Conservation (phyloP, 2,329 filamentous ascomycete genomes). For the Colletotrichum sp. region DNA sequence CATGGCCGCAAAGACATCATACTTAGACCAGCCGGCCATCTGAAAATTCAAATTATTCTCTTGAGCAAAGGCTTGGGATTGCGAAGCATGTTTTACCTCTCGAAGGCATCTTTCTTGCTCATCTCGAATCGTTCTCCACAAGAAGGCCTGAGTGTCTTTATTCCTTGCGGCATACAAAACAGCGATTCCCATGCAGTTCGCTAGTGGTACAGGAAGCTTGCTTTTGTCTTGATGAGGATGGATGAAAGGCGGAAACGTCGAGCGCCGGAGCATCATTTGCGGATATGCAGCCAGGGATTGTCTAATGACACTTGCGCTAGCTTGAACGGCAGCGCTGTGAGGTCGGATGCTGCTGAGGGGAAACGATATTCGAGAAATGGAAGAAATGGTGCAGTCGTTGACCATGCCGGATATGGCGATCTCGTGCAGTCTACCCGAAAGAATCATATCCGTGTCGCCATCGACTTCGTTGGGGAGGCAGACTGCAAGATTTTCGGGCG, state of each 20-base stretch:
- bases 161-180: constrained; percentile 2
- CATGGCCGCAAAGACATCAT: constrained; percentile 4
- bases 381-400: background rate
- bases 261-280: constrained; percentile 16
- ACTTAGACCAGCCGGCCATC: background rate
- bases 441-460: background rate
- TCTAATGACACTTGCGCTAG: background rate
- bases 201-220: background rate
- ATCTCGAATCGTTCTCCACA: constrained; percentile 6
- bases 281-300: constrained; percentile 1
- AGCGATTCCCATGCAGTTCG: constrained; percentile 16
- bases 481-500: background rate
- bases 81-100: background rate
- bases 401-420: background rate
- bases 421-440: background rate
- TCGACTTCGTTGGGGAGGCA: background rate
- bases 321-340: background rate
- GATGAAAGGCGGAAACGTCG: constrained; percentile 18
- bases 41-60: background rate
- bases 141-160: background rate
- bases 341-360: background rate
- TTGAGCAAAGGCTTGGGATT: background rate
- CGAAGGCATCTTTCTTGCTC: constrained; percentile 4
- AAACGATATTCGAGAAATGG: background rate
- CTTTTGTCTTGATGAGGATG: constrained; percentile 2